Base-by-base conservation (phyloP, 352 stramenopile genomes). In the Phytophthora meadii region DNA sequence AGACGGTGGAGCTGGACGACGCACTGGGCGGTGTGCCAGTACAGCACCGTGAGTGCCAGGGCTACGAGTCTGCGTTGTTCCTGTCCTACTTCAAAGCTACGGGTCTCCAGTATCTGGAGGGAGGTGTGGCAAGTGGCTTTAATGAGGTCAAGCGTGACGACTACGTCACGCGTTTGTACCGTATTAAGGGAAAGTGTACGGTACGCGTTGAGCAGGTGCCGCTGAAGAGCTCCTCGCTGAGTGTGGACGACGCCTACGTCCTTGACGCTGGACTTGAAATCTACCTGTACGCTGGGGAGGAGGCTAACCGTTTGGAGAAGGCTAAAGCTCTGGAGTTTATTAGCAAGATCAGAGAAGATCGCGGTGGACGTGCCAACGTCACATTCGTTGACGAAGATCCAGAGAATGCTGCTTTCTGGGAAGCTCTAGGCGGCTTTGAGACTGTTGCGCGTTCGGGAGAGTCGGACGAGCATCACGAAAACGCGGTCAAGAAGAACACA, bases 1-100 rank as follows among this genome's bases (percentile, higher is more conserved):
- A 99, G 81, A 94, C 94, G 30, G 94, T 99, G 22, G 97, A 99
- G 84, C 87, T 98, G 12, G 97, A 99, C 70, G 92, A 99, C 48
- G 76, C 87, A 15, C 76, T 99, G 6, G 94, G 93, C 22, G 93
- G 90, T 17, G 75, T 79, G 10, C 78, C 96, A n/a, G 82, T 99
- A 32, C 93, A 99, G 79, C 96, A 98, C 76, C 89, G 97, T 22
- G 86, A 94, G 58, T 92, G 83, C 69, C 78, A 94, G 54, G 82
- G 77, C 49, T 57, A 89, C 59, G 86, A 94, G 64, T 92, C 83
- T 70, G 82, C 88, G n/a, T 70, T 94, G 17, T 99, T 99, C 79
- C 61, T 97, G 50, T 92, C 84, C 24, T 97, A 96, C 75, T 99
- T 99, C 81, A 98, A 97, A 67, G 73, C 90, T 49, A 84, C 72